Percentiles rank a stretch among this genome's conserved stretches.
phyloP scores from a whole-genome alignment of 805 yeast species.

The Zygotorulaspora sp. region DNA sequence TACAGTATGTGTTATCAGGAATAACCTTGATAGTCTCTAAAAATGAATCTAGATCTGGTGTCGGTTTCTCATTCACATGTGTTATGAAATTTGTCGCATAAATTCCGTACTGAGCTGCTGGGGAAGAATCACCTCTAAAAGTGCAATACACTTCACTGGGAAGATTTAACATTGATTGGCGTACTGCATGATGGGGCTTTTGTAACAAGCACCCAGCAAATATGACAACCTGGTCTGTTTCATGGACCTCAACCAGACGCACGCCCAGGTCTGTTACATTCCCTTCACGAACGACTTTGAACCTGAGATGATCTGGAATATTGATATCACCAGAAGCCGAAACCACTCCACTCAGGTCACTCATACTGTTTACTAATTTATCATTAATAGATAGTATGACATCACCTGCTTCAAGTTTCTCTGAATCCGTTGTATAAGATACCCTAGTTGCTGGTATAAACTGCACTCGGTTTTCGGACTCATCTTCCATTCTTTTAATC shows the following conservation, averaged over 20 bases:
- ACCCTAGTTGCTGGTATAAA: conserved; percentile 68
- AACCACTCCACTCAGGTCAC: conserved; percentile 52
- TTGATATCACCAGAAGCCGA: conserved; percentile 41
- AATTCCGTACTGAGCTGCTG: conserved; percentile 77
- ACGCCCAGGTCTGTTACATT: conserved; percentile 56
- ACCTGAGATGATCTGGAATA: conserved; percentile 37
- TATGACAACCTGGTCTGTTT: conserved; percentile 61
- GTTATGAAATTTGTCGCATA: conserved; percentile 81
- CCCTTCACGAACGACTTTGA: conserved; percentile 70
- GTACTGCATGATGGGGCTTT: conserved; percentile 87
- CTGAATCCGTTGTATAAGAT: conserved; percentile 44
- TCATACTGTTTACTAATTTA: conserved; percentile 55
- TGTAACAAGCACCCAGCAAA: conserved; percentile 87
- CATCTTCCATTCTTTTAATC: conserved; percentile 64
- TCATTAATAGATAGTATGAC: conserved; percentile 68
- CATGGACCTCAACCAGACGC: conserved; percentile 57
- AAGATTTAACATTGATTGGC: conserved; percentile 70
- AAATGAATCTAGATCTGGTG: conserved; percentile 66
- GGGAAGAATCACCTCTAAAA: conserved; percentile 72
- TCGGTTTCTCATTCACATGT: conserved; percentile 74
- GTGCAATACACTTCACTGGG: conserved; percentile 86
- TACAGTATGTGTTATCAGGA: conserved; percentile 76
- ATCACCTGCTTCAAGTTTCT: conserved; percentile 56
- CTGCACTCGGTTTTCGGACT: conserved; percentile 62
- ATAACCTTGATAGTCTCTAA: conserved; percentile 60